Conservation (phyloP, 2,329 filamentous ascomycete genomes). For the Emmonsiellopsis sp. region DNA sequence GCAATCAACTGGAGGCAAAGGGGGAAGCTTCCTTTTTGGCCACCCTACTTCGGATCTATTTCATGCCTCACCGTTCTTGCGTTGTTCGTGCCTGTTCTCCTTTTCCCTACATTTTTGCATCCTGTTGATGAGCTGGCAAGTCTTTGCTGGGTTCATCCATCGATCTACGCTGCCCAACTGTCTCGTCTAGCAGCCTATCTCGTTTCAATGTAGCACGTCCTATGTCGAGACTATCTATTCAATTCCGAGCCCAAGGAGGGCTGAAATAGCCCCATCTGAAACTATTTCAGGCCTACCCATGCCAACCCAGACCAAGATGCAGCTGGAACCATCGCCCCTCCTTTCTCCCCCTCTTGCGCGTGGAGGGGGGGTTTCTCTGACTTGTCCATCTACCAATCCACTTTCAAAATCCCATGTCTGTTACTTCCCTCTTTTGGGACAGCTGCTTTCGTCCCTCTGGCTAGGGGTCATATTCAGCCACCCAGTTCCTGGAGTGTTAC, state of each 20-base stretch:
- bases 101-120: slow-evolving; percentile 11
- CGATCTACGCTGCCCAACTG: slow-evolving; percentile 21
- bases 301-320: not conserved
- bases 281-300: slow-evolving; percentile 1
- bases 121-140: slow-evolving; percentile 16
- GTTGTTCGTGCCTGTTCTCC: slow-evolving; percentile 13
- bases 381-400: slow-evolving; percentile 7
- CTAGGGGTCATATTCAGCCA: slow-evolving; percentile 3
- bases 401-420: slow-evolving; percentile 1
- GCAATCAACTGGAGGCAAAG: not conserved
- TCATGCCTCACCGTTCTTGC: slow-evolving; percentile 16
- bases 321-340: not conserved
- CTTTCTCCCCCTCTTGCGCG: not conserved
- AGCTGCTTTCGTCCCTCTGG: slow-evolving; percentile 4
- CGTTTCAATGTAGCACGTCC: not conserved
- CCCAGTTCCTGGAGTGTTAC: slow-evolving; percentile 9
- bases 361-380: not conserved
- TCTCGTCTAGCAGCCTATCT: slow-evolving; percentile 1
- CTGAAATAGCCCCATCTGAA: not conserved
- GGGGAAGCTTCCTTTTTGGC: slow-evolving; percentile 17
- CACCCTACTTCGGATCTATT: slow-evolving; percentile 11
- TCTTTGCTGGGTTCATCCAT: slow-evolving; percentile 27
- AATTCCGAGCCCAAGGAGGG: not conserved
- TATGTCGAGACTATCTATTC: not conserved
- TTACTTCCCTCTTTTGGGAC: slow-evolving; percentile 8